phyloP scores from a whole-genome alignment of 805 yeast species.

The Myxozyma kluyveri region DNA sequence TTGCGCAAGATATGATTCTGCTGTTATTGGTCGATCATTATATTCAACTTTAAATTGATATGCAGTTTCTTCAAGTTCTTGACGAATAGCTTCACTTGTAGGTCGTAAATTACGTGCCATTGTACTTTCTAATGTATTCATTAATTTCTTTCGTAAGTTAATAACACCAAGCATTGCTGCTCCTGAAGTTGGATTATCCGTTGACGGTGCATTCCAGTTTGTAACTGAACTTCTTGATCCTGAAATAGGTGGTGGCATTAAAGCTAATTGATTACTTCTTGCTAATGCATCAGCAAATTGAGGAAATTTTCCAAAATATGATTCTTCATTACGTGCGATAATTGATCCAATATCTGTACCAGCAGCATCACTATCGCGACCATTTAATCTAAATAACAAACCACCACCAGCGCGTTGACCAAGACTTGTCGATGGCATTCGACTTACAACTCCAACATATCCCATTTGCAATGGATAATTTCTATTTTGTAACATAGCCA shows the following conservation, averaged over 20 bases:
- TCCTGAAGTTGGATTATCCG: background rate
- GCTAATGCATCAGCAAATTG: constrained; percentile 40
- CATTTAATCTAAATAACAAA: constrained; percentile 11
- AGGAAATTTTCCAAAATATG: constrained; percentile 63
- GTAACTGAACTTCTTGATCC: too few species aligned
- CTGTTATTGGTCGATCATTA: constrained; percentile 89
- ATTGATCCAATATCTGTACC: constrained; percentile 56
- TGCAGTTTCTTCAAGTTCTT: constrained; percentile 88
- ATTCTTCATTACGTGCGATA: constrained; percentile 47
- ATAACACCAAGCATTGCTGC: constrained; percentile 65
- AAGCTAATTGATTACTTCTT: background rate
- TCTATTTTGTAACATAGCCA: constrained; percentile 63
- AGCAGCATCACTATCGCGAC: constrained; percentile 43
- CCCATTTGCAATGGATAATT: constrained; percentile 94
- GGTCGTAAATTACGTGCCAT: constrained; percentile 89
- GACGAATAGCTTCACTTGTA: constrained; percentile 78
- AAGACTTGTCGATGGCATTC: constrained; percentile 49
- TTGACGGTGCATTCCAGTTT: background rate
- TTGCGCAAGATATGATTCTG: constrained; percentile 89
- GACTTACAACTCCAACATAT: constrained; percentile 96
- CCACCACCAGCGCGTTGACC: constrained; percentile 8
- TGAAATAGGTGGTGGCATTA: background rate
- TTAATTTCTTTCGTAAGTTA: constrained; percentile 70
- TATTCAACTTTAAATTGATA: constrained; percentile 94
- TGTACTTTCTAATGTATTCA: constrained; percentile 81